A percentile compares a stretch with the other conserved stretches of the same genome.
Evolutionary conservation across 352 stramenopile species (phyloP).

Genomic region (Globisporangium emineosum): DNA sequence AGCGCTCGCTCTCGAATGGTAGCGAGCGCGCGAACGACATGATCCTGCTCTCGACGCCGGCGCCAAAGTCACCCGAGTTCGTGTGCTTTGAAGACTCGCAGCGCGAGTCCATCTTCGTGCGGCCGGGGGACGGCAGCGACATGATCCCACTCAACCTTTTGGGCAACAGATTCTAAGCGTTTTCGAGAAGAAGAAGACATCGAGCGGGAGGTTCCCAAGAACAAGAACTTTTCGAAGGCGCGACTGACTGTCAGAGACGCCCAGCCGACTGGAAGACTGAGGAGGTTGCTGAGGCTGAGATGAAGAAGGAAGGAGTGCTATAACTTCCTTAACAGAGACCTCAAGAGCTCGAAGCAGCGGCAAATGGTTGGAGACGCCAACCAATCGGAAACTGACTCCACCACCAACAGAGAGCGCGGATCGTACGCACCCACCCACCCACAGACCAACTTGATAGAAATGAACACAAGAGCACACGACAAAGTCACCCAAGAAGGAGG

Average conservation of each 20-base stretch:
- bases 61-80: conserved; percentile 30
- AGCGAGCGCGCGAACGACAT: conserved; percentile 20
- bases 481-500: neutral
- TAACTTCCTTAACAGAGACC: neutral
- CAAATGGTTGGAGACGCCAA: no score
- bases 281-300: neutral
- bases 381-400: no score
- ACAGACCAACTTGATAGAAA: neutral
- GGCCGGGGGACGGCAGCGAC: conserved; percentile 30
- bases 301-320: neutral
- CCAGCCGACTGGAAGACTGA: neutral
- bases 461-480: neutral
- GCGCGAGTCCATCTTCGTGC: conserved; percentile 30
- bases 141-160: conserved; percentile 59
- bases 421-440: neutral
- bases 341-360: neutral
- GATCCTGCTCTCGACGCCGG: conserved; percentile 24
- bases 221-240: no score
- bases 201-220: neutral
- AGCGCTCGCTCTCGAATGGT: neutral
- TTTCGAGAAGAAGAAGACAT: no score
- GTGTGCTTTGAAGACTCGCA: conserved; percentile 38
- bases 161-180: conserved; percentile 3
- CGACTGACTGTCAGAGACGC: no score
- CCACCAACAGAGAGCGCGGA: neutral